Base-by-base conservation (phyloP, 768 basidiomycete genomes). In the Multifurca ochricompacta region DNA sequence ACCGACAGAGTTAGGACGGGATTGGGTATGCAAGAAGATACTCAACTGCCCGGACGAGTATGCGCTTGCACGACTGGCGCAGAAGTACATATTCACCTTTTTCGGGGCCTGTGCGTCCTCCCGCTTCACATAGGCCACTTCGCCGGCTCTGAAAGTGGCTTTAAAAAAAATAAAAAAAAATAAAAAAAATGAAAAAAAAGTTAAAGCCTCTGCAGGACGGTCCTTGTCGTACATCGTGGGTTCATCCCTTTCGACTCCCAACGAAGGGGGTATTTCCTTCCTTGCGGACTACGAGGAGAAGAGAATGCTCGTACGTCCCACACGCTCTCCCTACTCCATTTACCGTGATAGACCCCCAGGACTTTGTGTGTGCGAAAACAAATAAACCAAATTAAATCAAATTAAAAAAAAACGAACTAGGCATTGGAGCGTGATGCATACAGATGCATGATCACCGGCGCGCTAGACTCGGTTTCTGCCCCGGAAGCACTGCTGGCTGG, bases 61-160 rank as follows among this genome's bases (percentile, higher is more conserved):
- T n/a, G 44, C 56, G 11, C 56, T 57, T 32, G 50, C 51, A 14
- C 56, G 39, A 14, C 51, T 57, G 25, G 56, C 56, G 19, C 56
- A 57, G 28, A 57, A 57, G 21, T 57, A 42, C 39, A 57, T 57
- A n/a, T 57, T 57, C 40, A 57, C 50, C 16, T 52, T 57, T 48
- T 18, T 57, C 32, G 56, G 44, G 19, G 49, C 51, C 21, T 57
- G 56, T 57, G 56, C 50, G 56, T 57, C 45, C 31, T 34, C 37
- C 39, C 7, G 19, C 36, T 23, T 43, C 36, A 28, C 25, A 23
- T 56, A 19, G 6, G 14, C 31, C 37, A 25, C 43, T 6, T 47
- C 37, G 25, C 27, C 37, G 27, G 44, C 25, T 47, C 37, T 41
- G 34, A 53, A 45, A 37, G 34, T 32, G n/a, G 43, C 23, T 52